A percentile compares a stretch with the other conserved stretches of the same genome.
Evolutionary conservation across 2,329 filamentous ascomycete genomes (phyloP).

Genomic region (Metarhizium sp.): DNA sequence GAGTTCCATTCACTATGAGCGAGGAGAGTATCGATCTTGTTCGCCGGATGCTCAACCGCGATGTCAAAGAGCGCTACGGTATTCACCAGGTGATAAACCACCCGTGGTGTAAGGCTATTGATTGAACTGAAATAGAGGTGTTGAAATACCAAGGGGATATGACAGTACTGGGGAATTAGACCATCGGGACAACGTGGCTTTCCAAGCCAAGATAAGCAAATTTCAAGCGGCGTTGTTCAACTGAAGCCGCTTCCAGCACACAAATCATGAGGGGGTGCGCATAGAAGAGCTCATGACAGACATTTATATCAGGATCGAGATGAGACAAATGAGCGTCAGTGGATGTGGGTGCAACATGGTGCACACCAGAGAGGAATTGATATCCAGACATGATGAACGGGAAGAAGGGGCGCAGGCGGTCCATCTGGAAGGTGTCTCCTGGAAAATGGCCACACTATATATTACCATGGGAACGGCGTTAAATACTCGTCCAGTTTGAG

Average conservation of each 20-base stretch:
- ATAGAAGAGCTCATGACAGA: neutral
- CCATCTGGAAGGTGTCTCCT: neutral
- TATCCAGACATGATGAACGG: neutral
- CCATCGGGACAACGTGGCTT: neutral
- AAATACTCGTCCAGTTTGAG: neutral
- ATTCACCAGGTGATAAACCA: constrained; percentile 84
- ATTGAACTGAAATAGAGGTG: neutral
- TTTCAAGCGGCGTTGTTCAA: neutral
- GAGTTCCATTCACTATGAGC: constrained; percentile 80
- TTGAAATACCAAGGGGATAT: neutral
- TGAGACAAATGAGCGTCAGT: neutral
- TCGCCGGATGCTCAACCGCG: constrained; percentile 82
- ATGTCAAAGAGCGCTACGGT: constrained; percentile 73
- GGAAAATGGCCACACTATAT: neutral
- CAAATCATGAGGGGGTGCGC: neutral
- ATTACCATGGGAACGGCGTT: neutral
- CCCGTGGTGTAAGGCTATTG: constrained; percentile 54
- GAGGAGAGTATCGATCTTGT: constrained; percentile 91
- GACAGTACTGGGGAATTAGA: neutral
- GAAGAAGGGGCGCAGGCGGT: neutral
- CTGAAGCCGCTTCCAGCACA: neutral
- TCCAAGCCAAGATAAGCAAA: neutral
- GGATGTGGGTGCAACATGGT: neutral
- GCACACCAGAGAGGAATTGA: neutral
- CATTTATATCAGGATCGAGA: neutral